Conservation (phyloP, 192 early-diverging fungal species). For the Podila epicladia region DNA sequence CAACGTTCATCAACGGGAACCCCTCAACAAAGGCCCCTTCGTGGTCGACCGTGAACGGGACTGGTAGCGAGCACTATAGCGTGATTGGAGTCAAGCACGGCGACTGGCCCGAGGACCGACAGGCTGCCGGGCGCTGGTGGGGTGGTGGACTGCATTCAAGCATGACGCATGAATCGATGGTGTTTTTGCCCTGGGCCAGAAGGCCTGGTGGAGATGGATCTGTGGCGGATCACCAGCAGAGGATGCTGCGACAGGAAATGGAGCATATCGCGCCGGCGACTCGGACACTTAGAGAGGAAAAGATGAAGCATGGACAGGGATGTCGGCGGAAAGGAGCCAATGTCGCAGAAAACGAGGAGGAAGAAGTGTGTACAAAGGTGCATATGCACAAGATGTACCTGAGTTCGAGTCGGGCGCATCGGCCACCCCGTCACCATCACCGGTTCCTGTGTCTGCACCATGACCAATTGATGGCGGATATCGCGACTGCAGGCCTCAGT, state of each 20-base stretch:
- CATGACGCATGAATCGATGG: slow-evolving; percentile 26
- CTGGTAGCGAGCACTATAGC: slow-evolving; percentile 22
- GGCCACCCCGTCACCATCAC: slow-evolving; percentile 18
- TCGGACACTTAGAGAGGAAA: too few relatives aligned
- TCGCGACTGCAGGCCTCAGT: slow-evolving; percentile 1
- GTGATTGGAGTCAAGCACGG: slow-evolving; percentile 41
- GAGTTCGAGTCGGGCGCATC: background rate
- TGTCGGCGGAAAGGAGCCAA: background rate
- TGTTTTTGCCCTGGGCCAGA: slow-evolving; percentile 25
- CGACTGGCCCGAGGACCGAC: slow-evolving; percentile 29
- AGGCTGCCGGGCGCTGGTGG: slow-evolving; percentile 22
- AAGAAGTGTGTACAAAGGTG: background rate
- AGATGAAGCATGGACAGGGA: background rate
- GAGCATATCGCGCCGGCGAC: background rate
- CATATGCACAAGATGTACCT: slow-evolving; percentile 28
- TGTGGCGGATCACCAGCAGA: slow-evolving; percentile 7
- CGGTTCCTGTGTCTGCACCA: slow-evolving; percentile 41
- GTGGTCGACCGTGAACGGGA: background rate
- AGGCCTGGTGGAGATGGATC: slow-evolving; percentile 2
- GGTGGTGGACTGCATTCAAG: slow-evolving; percentile 15
- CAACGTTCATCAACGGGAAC: slow-evolving; percentile 2
- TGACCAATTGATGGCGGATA: slow-evolving; percentile 35
- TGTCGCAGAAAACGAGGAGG: background rate
- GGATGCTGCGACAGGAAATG: slow-evolving; percentile 9
- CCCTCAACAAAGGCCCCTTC: background rate